Base-by-base conservation (phyloP, 2,329 filamentous ascomycete species). In the Aureobasidium pullulans region DNA sequence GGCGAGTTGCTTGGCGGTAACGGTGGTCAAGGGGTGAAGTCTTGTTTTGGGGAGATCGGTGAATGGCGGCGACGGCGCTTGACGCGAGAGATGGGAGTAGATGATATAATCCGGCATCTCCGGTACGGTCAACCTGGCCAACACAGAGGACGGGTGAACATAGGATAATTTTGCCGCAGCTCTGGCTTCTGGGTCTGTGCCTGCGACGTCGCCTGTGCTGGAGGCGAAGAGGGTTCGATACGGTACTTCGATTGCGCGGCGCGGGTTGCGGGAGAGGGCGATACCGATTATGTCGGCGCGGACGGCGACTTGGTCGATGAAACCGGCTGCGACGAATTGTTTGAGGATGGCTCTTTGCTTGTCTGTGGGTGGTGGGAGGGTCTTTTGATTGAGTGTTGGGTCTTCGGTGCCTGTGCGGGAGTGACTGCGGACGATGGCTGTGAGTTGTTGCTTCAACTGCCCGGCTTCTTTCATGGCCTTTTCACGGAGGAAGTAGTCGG, bases 221-320 rank as follows among this genome's bases (percentile, higher is more conserved):
- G 90, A 78, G 0, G 90, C 86, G 65, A 92, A 84, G 4, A 99
- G 84, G 0, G 94, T 91, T 6, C 96, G 73, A 70, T 97, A 99
- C 0, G 93, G 89, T 2, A 97, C 89, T 66, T 97, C 91, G 64
- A 94, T 95, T 1, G 92, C 89, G n/a, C 91, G 84, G 53, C 84
- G 85, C 0, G 92, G 89, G 62, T 88, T 90, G 16, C 87, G 80
- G 0, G 86, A 85, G 0, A 89, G 88, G 11, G 80, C 81, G 0
- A 62, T 59, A 2, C 46, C 63, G 9, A 90, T 81, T n/a, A 90
- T 78, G 72, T 99, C 93, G 4, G 89, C 90, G 62, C 94, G 89
- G 66, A 97, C 91, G 47, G 94, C 94, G 42, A 99, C 83, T 66
- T 96, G 89, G 73, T 99, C 94, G 68, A 97, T 85, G 75, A 96